Conservation (phyloP, 2,329 filamentous ascomycete genomes). For the Diaporthe citri region DNA sequence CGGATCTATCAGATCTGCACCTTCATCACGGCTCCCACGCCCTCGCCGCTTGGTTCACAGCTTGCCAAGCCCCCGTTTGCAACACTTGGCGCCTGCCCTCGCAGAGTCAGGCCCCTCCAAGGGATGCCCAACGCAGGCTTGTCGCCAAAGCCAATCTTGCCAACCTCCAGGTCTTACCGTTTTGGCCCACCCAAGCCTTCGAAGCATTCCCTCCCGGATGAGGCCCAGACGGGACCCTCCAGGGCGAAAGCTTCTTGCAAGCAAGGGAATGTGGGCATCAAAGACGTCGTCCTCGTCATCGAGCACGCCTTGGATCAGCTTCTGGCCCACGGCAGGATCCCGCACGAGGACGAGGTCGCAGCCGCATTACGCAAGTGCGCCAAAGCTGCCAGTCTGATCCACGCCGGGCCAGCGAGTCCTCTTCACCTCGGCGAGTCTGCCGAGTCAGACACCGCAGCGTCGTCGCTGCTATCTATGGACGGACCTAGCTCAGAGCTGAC, state of each 20-base stretch:
- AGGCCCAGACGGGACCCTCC: slow-evolving; percentile 17
- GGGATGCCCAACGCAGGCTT: slow-evolving; percentile 24
- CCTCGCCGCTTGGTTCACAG: slow-evolving; percentile 25
- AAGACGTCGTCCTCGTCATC: slow-evolving; percentile 55
- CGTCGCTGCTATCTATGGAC: slow-evolving; percentile 64
- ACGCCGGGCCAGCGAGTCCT: slow-evolving; percentile 54
- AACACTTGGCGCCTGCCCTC: slow-evolving; percentile 41
- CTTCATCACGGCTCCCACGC: slow-evolving; percentile 18
- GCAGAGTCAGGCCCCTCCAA: slow-evolving; percentile 34
- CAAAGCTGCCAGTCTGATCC: slow-evolving; percentile 54
- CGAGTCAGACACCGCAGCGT: slow-evolving; percentile 61
- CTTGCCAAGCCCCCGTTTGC: slow-evolving; percentile 44
- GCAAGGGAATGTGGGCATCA: slow-evolving; percentile 40
- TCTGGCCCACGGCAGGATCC: slow-evolving; percentile 59
- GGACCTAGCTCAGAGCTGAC: slow-evolving; percentile 25
- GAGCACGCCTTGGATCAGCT: slow-evolving; percentile 59
- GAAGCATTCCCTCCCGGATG: slow-evolving; percentile 13
- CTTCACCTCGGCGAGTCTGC: slow-evolving; percentile 55
- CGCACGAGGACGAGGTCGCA: slow-evolving; percentile 57
- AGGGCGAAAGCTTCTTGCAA: slow-evolving; percentile 1
- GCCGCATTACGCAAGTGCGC: slow-evolving; percentile 60
- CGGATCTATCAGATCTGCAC: slow-evolving; percentile 40
- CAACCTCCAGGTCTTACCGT: slow-evolving; percentile 28
- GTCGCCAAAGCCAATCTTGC: slow-evolving; percentile 24
- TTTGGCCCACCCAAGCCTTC: slow-evolving; percentile 33